phyloP scores from a whole-genome alignment of 441 rosid genomes.

The Raphanus hybrid region DNA sequence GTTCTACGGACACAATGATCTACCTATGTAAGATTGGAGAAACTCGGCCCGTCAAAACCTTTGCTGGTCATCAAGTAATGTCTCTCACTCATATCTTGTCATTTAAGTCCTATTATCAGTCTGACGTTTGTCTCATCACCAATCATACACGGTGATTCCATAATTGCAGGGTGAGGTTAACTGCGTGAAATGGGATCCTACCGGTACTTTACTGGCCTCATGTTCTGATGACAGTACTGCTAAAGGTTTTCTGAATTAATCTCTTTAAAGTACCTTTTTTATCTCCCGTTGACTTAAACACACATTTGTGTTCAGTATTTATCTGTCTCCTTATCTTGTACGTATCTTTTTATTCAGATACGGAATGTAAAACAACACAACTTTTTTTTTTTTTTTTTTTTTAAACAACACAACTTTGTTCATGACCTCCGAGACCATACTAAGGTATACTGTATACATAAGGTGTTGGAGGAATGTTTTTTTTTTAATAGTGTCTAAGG shows the following conservation, averaged over 20 bases:
- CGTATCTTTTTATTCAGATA: slow-evolving; percentile 44
- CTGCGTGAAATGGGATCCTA: slow-evolving; percentile 99
- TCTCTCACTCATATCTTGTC: slow-evolving; percentile 32
- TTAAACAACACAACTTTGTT: slow-evolving; percentile 74
- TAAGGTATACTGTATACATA: slow-evolving; percentile 52
- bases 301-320: not conserved
- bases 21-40: slow-evolving; percentile 97
- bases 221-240: slow-evolving; percentile 97
- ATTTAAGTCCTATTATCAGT: not conserved
- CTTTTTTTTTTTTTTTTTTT: slow-evolving; percentile 30
- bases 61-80: slow-evolving; percentile 93
- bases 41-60: slow-evolving; percentile 69
- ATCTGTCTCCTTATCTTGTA: not conserved
- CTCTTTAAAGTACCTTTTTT: not conserved
- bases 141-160: slow-evolving; percentile 29
- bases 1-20: slow-evolving; percentile 94
- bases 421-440: slow-evolving; percentile 90
- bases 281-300: too few relatives aligned
- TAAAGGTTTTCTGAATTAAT: slow-evolving; percentile 60
- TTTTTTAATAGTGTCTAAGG: slow-evolving; percentile 7
- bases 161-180: slow-evolving; percentile 90
- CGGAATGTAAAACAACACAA: slow-evolving; percentile 88
- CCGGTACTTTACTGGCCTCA: slow-evolving; percentile 88
- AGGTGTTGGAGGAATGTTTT: not conserved
- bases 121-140: slow-evolving; percentile 11